Base-by-base conservation (phyloP, 805 yeast species). In the Candida golubevii region DNA sequence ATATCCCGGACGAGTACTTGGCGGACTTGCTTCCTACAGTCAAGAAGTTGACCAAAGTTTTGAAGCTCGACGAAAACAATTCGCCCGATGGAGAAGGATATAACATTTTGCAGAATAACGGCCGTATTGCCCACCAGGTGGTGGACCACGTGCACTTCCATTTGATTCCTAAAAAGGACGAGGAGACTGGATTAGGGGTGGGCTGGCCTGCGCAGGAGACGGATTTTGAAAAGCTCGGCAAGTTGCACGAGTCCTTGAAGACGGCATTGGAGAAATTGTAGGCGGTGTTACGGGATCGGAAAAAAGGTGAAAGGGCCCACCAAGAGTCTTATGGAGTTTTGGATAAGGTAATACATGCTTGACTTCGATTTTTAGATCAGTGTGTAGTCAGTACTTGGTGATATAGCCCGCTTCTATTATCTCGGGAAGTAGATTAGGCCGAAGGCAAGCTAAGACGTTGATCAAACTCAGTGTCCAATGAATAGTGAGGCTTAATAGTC, bases 91-190 rank as follows among this genome's bases (percentile, higher is more conserved):
- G 88, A 14, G 74, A 67, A 39, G 95, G 96, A 36, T 91, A 91
- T 75, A 91, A 91, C 61, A 63, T 91, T 15, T 71, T 91, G 53
- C 98, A 90, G 66, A 93, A 91, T 74, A 93, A 91, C 56, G 98
- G 98, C 39, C 71, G 87, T 61, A 82, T 90, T 59, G 99, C 98
- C 10, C 98, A 93, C 62, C 99, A 91, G 71, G 84, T 77, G 44
- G 98, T 93, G 45, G 93, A 86, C 55, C 99, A 91, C 63, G 97
- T 93, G 46, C 99, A 91, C 65, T 86, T 93, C 78, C 99, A 91
- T 65, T 79, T 91, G 64, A 91, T 91, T 61, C 99, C 99, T 40
- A 91, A 91, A 77, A 77, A 76, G 47, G 83, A 82, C 56, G 70
- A 65, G 1, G 75, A 76, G 34, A 72, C 90, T 14, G 99, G 99